Evolutionary conservation across 306 rosid genomes (phyloP).

Genomic region (Corylus avellana): DNA sequence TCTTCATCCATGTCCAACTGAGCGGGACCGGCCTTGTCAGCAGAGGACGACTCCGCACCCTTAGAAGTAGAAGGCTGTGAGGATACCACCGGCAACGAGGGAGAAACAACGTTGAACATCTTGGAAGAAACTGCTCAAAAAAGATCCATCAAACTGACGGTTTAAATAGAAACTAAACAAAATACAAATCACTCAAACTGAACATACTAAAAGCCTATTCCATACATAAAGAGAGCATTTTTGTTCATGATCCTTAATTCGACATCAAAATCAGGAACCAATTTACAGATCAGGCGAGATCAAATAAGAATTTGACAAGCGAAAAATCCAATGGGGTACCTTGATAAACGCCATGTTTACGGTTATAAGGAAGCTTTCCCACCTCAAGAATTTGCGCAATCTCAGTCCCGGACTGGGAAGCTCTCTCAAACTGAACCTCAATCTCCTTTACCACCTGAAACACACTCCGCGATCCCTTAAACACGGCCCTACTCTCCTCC

Average conservation of each 20-base stretch:
- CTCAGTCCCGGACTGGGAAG: slow-evolving; percentile 74
- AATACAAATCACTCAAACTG: slow-evolving; percentile 16
- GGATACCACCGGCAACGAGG: slow-evolving; percentile 54
- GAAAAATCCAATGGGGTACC: slow-evolving; percentile 18
- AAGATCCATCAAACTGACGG: slow-evolving; percentile 26
- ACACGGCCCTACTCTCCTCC: slow-evolving; percentile 44
- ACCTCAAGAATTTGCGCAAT: slow-evolving; percentile 77
- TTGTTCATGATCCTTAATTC: not conserved
- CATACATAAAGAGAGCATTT: not conserved
- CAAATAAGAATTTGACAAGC: not conserved
- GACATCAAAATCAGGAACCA: not conserved
- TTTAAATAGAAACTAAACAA: slow-evolving; percentile 13
- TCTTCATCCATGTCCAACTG: slow-evolving; percentile 50
- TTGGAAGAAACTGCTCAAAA: slow-evolving; percentile 65
- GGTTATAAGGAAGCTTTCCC: slow-evolving; percentile 66
- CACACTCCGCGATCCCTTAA: slow-evolving; percentile 51
- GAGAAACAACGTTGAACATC: slow-evolving; percentile 64
- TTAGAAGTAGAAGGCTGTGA: slow-evolving; percentile 75
- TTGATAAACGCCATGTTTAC: slow-evolving; percentile 57
- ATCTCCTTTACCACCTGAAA: slow-evolving; percentile 74
- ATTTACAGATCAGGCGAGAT: slow-evolving; percentile 7
- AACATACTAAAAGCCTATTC: not conserved
- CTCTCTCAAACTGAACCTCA: slow-evolving; percentile 71
- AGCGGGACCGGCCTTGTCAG: slow-evolving; percentile 35
- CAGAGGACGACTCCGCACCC: slow-evolving; percentile 44